A percentile compares a stretch with the other conserved stretches of the same genome.
Conservation (phyloP, 305 asterid genomes). For the Solanum hybrid region DNA sequence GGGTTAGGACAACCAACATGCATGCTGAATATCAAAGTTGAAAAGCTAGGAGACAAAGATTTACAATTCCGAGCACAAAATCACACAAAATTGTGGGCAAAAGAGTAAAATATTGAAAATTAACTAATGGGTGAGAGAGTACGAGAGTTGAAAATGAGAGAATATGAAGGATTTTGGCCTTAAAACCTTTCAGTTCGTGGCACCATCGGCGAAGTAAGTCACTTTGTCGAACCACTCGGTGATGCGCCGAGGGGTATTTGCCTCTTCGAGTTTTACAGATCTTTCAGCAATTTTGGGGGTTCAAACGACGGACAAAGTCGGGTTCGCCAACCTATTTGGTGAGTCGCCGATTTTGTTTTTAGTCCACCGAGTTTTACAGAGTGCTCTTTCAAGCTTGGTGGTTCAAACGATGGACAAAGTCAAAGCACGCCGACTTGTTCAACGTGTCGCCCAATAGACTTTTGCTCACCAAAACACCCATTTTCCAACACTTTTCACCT, state of each 20-base stretch:
- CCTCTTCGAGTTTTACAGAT: not conserved
- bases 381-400: not conserved
- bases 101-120: not conserved
- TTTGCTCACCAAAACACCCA: not conserved
- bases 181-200: not conserved
- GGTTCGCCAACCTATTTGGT: not conserved
- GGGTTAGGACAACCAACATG: not conserved
- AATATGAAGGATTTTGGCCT: too few species aligned
- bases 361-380: not conserved
- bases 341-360: too few species aligned
- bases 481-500: not conserved
- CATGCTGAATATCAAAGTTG: not conserved
- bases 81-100: not conserved
- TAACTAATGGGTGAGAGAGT: not conserved
- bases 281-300: not conserved
- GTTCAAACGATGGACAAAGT: not conserved
- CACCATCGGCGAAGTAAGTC: not conserved
- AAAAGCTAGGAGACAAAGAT: not conserved
- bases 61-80: not conserved
- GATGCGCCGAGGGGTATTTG: not conserved
- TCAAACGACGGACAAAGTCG: not conserved
- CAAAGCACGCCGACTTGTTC: not conserved
- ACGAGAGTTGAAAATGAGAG: not conserved
- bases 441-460: not conserved
- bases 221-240: too few species aligned